These are phyloP conservation scores for Calcarisporium arbuscula DNA, from an alignment of 2,329 filamentous ascomycete species.

Conservation along the genomic window DNA sequence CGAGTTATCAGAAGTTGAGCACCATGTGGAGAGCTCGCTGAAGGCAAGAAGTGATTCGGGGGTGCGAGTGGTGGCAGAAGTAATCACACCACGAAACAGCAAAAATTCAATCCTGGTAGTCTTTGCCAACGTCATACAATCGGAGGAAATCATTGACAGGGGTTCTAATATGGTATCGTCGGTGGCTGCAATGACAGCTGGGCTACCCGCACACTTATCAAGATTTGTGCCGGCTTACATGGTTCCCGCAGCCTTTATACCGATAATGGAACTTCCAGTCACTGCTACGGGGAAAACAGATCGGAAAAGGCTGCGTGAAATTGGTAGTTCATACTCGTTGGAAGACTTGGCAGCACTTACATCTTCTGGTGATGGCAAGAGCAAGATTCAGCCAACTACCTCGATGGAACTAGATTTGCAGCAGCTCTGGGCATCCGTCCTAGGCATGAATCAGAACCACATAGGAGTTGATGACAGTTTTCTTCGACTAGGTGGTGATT, in stretches of 20 bases:
- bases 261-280: constrained; percentile 8
- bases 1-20: constrained; percentile 29
- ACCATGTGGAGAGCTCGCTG: neutral
- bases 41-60: constrained; percentile 21
- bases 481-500: constrained; percentile 37
- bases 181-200: neutral
- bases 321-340: constrained; percentile 2
- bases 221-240: constrained; percentile 11
- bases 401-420: neutral
- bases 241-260: constrained; percentile 12
- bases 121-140: neutral
- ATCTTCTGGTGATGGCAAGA: neutral
- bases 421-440: neutral
- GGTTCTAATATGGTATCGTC: neutral
- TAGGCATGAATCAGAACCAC: constrained; percentile 4
- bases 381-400: neutral
- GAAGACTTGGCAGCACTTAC: constrained; percentile 1
- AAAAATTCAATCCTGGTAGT: constrained; percentile 3
- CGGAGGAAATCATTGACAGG: neutral
- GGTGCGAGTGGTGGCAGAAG: constrained; percentile 6
- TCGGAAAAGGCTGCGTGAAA: constrained; percentile 7
- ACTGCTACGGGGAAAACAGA: constrained; percentile 12
- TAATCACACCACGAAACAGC: constrained; percentile 2
- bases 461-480: constrained; percentile 28
- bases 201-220: constrained; percentile 7